Evolutionary conservation across 2,329 filamentous ascomycete genomes (phyloP).

Genomic region (Incumbomyces delicatus): DNA sequence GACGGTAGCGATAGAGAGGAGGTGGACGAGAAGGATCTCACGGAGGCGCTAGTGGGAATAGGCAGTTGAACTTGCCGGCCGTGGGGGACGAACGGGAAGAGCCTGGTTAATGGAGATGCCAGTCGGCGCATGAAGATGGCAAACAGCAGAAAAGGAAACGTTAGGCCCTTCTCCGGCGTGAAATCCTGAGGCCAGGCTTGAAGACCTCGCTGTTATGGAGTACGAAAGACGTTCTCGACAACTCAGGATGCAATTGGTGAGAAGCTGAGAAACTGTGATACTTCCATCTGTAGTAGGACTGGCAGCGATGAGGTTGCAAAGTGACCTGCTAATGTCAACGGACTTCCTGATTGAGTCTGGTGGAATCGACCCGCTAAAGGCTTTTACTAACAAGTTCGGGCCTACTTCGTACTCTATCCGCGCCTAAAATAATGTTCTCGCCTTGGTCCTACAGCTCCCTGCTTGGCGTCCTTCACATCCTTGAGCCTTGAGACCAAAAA

Average conservation of each 20-base stretch:
- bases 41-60: slow-evolving; percentile 12
- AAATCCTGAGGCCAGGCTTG: background rate
- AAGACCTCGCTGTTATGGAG: too few species aligned
- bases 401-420: too few species aligned
- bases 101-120: slow-evolving; percentile 13
- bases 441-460: too few species aligned
- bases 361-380: background rate
- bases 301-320: background rate
- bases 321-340: background rate
- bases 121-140: slow-evolving; percentile 10
- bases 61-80: background rate
- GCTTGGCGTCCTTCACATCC: too few species aligned
- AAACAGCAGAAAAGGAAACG: too few species aligned
- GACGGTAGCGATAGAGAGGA: slow-evolving; percentile 27
- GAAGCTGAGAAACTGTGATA: background rate
- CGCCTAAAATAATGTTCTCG: too few species aligned
- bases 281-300: background rate
- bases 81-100: background rate
- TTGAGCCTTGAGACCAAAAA: too few species aligned
- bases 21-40: slow-evolving; percentile 31
- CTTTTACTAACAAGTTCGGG: too few species aligned
- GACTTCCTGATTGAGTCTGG: slow-evolving; percentile 3
- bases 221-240: too few species aligned
- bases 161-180: background rate
- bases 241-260: too few species aligned